These are phyloP conservation scores for Cardamine occulta DNA, from an alignment of 345 rosid genomes.

Conservation along the genomic window DNA sequence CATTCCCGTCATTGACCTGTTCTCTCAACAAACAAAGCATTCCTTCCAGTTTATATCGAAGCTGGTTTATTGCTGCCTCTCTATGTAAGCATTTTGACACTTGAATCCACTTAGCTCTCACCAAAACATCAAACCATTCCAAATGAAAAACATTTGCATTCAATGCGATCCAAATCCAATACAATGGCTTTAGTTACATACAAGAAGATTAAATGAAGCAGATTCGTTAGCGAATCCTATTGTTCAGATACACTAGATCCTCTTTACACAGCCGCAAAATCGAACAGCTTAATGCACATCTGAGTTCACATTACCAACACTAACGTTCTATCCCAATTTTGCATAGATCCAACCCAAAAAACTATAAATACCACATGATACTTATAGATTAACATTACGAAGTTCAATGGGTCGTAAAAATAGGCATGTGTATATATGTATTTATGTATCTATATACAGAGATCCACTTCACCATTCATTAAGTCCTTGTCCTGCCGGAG, in stretches of 20 bases:
- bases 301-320: slow-evolving; percentile 32
- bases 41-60: not conserved
- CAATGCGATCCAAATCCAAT: slow-evolving; percentile 21
- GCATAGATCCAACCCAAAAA: slow-evolving; percentile 21
- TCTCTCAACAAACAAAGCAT: not conserved
- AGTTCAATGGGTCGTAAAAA: slow-evolving; percentile 18
- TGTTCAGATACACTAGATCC: slow-evolving; percentile 31
- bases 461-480: slow-evolving; percentile 32
- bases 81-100: slow-evolving; percentile 26
- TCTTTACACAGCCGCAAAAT: slow-evolving; percentile 44
- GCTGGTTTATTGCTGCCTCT: slow-evolving; percentile 17
- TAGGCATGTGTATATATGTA: slow-evolving; percentile 32
- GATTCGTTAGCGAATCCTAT: slow-evolving; percentile 26
- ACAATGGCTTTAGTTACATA: slow-evolving; percentile 30
- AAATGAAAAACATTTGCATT: slow-evolving; percentile 28
- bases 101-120: slow-evolving; percentile 9
- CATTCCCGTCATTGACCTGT: slow-evolving; percentile 27
- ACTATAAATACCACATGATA: slow-evolving; percentile 13
- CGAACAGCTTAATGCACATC: slow-evolving; percentile 34
- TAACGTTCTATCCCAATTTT: slow-evolving; percentile 8
- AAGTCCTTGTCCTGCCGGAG: slow-evolving; percentile 46
- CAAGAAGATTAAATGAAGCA: slow-evolving; percentile 25
- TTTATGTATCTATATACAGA: slow-evolving; percentile 40
- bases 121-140: not conserved
- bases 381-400: slow-evolving; percentile 15